Evolutionary conservation across 2,329 filamentous ascomycete species (phyloP), one percentile per base, ranked within the genome.

Genomic region (Talaromyces verruculosus): DNA sequence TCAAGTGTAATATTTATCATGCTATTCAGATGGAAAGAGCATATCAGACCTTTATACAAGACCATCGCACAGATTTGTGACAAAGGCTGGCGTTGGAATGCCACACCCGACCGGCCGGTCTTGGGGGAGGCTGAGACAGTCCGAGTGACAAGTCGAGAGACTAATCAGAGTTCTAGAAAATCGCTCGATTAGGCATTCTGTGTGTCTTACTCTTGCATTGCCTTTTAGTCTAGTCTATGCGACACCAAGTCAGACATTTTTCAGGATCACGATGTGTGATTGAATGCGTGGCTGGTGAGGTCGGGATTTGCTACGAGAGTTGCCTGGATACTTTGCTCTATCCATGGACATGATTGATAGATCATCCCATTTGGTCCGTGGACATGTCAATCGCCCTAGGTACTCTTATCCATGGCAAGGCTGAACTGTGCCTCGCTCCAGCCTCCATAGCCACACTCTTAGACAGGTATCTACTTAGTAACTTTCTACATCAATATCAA

Each of bases 61-160:
- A 57, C 6, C 25, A 28, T 53, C 45, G 13, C 47, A 17, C 15
- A 35, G 51, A 10, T 22, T 19, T 6, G 11, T 28, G 19, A 13
- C 15, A 19, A 17, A 3, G 35, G 57, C 13, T 43, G 57, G 37
- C 7, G 57, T 25, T 37, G 25, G 57, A 41, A 60, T 60, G 57
- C 30, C 30, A 10, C 4, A 5, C n/a, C 49, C 10, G 17, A 51
- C 15, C 53, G 19, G 30, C n/a, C 53, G 39, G 17, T 41, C 15
- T 60, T 60, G 39, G n/a, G 39, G 57, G 57, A 60, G 57, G 57
- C 57, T 60, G 57, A 60, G 57, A 60, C 57, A 60, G 25, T 60
- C 37, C 6, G 39, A 45, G 57, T 60, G 57, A 60, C 57, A 43
- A 11, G 28, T 6, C 51, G 11, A 1, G 10, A 59, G 55, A 39